These are phyloP conservation scores for Lolium rigidum DNA, from an alignment of 176 grass and related monocot genomes.

Conservation along the genomic window DNA sequence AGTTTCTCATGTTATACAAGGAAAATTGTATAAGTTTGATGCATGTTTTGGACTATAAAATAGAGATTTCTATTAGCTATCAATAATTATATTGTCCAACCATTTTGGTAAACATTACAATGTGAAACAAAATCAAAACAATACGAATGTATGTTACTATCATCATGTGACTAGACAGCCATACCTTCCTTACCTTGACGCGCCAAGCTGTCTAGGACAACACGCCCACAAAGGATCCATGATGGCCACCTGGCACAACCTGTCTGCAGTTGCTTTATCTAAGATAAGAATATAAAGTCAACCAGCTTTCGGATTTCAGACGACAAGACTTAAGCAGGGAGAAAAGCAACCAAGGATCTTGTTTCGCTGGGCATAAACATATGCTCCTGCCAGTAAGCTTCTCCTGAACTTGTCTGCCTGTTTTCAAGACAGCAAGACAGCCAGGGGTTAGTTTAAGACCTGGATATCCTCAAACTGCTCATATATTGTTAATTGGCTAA, in stretches of 20 bases:
- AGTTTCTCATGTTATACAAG: no score
- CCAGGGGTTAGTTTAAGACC: slow-evolving; percentile 45
- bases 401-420: slow-evolving; percentile 62
- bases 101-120: not conserved
- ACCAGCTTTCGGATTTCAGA: slow-evolving; percentile 48
- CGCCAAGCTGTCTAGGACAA: not conserved
- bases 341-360: slow-evolving; percentile 54
- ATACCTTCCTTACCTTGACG: slow-evolving; percentile 29
- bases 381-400: slow-evolving; percentile 51
- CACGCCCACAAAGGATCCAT: slow-evolving; percentile 46
- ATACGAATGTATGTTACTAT: not conserved
- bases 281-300: slow-evolving; percentile 50
- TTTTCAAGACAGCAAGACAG: slow-evolving; percentile 59
- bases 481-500: slow-evolving; percentile 18
- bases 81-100: not conserved
- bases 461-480: slow-evolving; percentile 50
- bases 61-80: not conserved
- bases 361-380: slow-evolving; percentile 58
- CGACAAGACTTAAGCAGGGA: slow-evolving; percentile 55
- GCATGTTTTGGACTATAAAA: not conserved
- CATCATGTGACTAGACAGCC: not conserved
- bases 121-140: not conserved
- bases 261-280: slow-evolving; percentile 34
- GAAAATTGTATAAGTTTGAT: not conserved
- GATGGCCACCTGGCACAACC: slow-evolving; percentile 18